Conservation (phyloP, 2,329 filamentous ascomycete genomes). For the Pseudogymnoascus sp. region DNA sequence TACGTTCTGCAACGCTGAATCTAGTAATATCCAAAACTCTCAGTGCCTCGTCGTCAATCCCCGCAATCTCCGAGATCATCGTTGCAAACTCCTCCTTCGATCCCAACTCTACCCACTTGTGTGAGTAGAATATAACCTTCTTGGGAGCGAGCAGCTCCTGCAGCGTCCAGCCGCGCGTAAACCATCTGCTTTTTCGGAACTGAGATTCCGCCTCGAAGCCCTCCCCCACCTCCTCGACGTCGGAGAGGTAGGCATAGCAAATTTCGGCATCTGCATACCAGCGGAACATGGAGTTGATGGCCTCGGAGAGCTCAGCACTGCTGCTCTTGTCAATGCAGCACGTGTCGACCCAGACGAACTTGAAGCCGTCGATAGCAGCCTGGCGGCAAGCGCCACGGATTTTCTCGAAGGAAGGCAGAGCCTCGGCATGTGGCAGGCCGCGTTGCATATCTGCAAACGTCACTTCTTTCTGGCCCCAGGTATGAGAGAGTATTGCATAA, state of each 20-base stretch:
- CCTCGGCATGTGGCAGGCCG: conserved; percentile 1
- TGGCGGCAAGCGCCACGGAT: background rate
- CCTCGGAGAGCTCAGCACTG: conserved; percentile 11
- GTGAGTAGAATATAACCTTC: background rate
- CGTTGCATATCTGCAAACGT: conserved; percentile 11
- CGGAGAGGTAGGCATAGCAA: conserved; percentile 11
- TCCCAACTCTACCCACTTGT: background rate
- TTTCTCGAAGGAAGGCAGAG: background rate
- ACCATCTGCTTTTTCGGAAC: background rate
- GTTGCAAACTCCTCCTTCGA: background rate
- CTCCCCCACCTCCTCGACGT: background rate
- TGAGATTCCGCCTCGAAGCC: background rate
- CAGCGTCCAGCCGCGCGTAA: background rate
- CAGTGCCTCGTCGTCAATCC: background rate
- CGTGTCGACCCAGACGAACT: conserved; percentile 1
- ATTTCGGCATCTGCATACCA: background rate
- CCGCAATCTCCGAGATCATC: background rate
- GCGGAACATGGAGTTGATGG: conserved; percentile 12
- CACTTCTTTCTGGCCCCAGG: conserved; percentile 14
- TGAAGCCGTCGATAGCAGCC: background rate
- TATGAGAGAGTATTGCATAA: conserved; percentile 16
- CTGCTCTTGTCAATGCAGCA: conserved; percentile 15
- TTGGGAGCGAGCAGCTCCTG: conserved; percentile 1
- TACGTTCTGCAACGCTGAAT: background rate
- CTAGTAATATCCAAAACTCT: background rate